These are phyloP conservation scores for Kodamaea fukazawae DNA, from an alignment of 805 yeast genomes.

Conservation along the genomic window DNA sequence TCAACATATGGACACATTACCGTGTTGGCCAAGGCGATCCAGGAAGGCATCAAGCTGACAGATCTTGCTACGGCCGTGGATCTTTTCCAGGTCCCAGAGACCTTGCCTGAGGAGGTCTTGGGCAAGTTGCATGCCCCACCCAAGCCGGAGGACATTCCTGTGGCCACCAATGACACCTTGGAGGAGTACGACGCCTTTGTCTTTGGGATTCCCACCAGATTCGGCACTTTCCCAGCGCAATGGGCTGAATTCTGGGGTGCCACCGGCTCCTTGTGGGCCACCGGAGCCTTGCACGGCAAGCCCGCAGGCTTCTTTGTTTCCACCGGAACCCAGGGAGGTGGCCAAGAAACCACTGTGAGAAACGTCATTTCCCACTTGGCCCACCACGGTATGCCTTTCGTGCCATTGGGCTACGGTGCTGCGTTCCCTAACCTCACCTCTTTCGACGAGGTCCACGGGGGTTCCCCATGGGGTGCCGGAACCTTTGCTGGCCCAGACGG, in stretches of 20 bases:
- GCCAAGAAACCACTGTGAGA: conserved; percentile 70
- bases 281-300: conserved; percentile 68
- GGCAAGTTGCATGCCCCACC: conserved; percentile 63
- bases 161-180: conserved; percentile 56
- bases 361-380: conserved; percentile 56
- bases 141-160: conserved; percentile 53
- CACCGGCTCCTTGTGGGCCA: conserved; percentile 76
- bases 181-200: conserved; percentile 66
- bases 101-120: conserved; percentile 63
- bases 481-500: conserved; percentile 74
- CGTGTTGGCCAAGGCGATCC: conserved; percentile 63
- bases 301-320: conserved; percentile 69
- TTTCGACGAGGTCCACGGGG: conserved; percentile 72
- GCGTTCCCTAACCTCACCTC: conserved; percentile 54
- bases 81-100: conserved; percentile 79
- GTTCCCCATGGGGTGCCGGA: conserved; percentile 88
- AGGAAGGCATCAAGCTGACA: conserved; percentile 65
- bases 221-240: conserved; percentile 73
- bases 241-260: conserved; percentile 73
- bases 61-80: conserved; percentile 60
- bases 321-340: conserved; percentile 74
- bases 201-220: conserved; percentile 81
- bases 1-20: conserved; percentile 79
- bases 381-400: conserved; percentile 76
- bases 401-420: conserved; percentile 72